phyloP scores from a whole-genome alignment of 805 yeast genomes.

The Ogataea dorogensis region DNA sequence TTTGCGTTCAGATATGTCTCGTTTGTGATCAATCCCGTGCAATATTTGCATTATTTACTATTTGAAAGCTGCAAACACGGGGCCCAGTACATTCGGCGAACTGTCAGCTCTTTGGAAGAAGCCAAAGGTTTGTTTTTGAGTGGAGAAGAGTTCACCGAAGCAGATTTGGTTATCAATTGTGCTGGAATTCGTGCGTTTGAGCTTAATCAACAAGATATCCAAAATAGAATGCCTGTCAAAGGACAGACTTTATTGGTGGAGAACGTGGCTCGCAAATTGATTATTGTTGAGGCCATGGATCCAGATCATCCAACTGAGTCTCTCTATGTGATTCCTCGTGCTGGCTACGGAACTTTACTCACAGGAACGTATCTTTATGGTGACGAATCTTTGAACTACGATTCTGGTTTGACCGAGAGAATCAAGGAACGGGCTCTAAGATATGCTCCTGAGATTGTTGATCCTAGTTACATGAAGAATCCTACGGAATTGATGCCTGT shows the following conservation, averaged over 20 bases:
- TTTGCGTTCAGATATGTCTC: constrained; percentile 56
- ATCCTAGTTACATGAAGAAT: constrained; percentile 29
- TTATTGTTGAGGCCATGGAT: constrained; percentile 33
- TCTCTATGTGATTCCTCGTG: constrained; percentile 61
- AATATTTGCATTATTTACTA: constrained; percentile 53
- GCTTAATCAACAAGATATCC: constrained; percentile 46
- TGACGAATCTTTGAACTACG: constrained; percentile 32
- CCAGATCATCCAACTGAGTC: constrained; percentile 41
- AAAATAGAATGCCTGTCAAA: constrained; percentile 45
- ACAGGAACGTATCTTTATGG: constrained; percentile 46
- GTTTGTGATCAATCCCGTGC: constrained; percentile 60
- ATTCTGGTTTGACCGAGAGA: constrained; percentile 46
- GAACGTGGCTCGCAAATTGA: constrained; percentile 39
- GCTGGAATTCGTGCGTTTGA: constrained; percentile 49
- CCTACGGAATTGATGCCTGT: constrained; percentile 49
- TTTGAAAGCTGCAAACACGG: constrained; percentile 47
- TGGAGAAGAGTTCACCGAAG: constrained; percentile 30
- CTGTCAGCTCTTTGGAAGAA: constrained; percentile 39
- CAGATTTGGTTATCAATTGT: constrained; percentile 49
- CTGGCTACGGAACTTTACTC: constrained; percentile 62
- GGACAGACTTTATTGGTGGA: constrained; percentile 59
- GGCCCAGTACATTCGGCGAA: constrained; percentile 42
- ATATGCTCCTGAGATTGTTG: constrained; percentile 51
- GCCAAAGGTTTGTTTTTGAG: constrained; percentile 21
- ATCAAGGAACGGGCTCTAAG: constrained; percentile 42